Conservation (phyloP, 257 asterid species). For the Solanum chilense region DNA sequence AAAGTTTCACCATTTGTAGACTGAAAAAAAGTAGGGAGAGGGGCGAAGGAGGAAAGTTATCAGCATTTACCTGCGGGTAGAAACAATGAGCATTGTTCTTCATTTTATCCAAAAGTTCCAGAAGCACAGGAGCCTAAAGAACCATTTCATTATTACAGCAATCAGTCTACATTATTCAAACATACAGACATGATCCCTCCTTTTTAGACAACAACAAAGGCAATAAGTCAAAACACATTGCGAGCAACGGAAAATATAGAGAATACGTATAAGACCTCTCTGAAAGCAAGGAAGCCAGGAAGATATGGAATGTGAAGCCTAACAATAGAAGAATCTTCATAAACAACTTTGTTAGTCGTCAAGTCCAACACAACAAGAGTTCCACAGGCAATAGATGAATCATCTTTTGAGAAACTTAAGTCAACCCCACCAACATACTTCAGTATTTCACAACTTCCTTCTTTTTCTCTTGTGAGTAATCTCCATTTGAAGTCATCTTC, state of each 20-base stretch:
- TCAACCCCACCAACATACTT: slow-evolving; percentile 79
- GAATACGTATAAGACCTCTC: slow-evolving; percentile 43
- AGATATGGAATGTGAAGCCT: slow-evolving; percentile 58
- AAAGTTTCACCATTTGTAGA: not conserved
- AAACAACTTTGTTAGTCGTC: slow-evolving; percentile 40
- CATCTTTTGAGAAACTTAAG: slow-evolving; percentile 70
- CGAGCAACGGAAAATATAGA: not conserved
- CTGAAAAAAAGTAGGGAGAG: not conserved
- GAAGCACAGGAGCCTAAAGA: slow-evolving; percentile 63
- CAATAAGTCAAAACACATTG: not conserved
- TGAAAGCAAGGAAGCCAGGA: slow-evolving; percentile 87
- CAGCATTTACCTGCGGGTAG: slow-evolving; percentile 61
- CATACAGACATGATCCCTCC: not conserved
- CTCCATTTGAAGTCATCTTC: slow-evolving; percentile 56
- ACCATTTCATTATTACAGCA: not conserved
- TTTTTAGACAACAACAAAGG: not conserved
- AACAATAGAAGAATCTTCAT: slow-evolving; percentile 51
- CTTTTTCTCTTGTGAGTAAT: slow-evolving; percentile 20
- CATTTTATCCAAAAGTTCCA: slow-evolving; percentile 67
- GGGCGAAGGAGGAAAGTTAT: not conserved
- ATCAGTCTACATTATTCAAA: not conserved
- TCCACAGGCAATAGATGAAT: slow-evolving; percentile 71
- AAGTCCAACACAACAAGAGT: slow-evolving; percentile 67
- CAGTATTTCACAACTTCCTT: slow-evolving; percentile 18
- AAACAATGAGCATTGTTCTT: slow-evolving; percentile 29